Evolutionary conservation across 2,329 filamentous ascomycete species (phyloP).

Genomic region (Paecilomyces formosus): DNA sequence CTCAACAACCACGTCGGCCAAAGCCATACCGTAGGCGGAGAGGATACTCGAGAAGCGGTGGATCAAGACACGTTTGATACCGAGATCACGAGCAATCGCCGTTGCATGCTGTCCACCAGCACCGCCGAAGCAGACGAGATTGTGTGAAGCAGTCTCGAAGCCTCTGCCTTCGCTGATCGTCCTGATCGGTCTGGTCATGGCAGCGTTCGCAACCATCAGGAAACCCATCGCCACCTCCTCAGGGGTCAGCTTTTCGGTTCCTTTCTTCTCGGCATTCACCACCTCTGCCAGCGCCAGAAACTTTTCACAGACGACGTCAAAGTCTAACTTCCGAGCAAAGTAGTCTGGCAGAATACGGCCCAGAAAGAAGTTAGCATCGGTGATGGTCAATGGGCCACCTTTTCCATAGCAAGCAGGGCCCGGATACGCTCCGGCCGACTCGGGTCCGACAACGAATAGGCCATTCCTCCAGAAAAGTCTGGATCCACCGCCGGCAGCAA

Average conservation of each 20-base stretch:
- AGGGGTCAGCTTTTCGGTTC: constrained; percentile 15
- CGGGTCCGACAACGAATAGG: constrained; percentile 81
- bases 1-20: constrained; percentile 34
- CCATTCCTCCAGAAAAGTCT: constrained; percentile 76
- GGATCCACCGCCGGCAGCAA: constrained; percentile 69
- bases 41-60: constrained; percentile 36
- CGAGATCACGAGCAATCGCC: constrained; percentile 33
- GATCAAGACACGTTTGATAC: constrained; percentile 36
- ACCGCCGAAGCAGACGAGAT: constrained; percentile 23
- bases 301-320: constrained; percentile 32
- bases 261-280: constrained; percentile 32
- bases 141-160: constrained; percentile 18
- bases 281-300: constrained; percentile 36
- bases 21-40: constrained; percentile 39
- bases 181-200: constrained; percentile 16
- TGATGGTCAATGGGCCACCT: constrained; percentile 83
- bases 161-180: constrained; percentile 19
- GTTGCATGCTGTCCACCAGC: constrained; percentile 35
- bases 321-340: constrained; percentile 34
- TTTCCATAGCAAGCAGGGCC: constrained; percentile 89
- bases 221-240: constrained; percentile 18
- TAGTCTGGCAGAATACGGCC: constrained; percentile 79
- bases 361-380: constrained; percentile 81
- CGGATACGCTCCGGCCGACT: constrained; percentile 81
- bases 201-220: constrained; percentile 15